Conservation (phyloP, 139 green algal species). For the Picochlorum costavermella region DNA sequence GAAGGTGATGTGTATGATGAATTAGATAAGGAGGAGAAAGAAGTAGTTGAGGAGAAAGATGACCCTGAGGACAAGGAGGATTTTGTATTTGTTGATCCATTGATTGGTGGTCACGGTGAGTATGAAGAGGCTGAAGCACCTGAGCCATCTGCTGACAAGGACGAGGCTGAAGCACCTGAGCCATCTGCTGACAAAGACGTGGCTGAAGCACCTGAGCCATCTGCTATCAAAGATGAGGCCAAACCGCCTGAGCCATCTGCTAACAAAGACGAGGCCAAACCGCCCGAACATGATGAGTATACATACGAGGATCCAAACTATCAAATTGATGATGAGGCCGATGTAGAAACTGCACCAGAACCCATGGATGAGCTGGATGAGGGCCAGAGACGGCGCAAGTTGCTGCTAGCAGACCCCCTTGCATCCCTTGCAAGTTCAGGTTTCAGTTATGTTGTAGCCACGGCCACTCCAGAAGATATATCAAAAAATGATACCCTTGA, state of each 20-base stretch:
- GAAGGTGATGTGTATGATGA: neutral
- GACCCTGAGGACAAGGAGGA: neutral
- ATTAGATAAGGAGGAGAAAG: neutral
- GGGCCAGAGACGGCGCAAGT: neutral
- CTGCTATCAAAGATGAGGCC: neutral
- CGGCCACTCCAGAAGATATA: conserved; percentile 11
- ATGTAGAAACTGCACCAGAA: no score
- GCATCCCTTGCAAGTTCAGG: conserved; percentile 18
- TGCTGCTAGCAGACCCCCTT: conserved; percentile 15
- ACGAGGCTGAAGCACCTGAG: neutral
- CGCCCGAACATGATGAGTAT: no score
- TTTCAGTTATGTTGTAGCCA: conserved; percentile 24
- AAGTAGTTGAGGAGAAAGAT: neutral
- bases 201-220: neutral
- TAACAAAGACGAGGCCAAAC: no score
- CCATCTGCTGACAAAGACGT: neutral
- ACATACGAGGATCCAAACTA: no score
- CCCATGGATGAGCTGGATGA: neutral
- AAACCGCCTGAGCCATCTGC: no score
- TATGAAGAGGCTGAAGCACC: neutral
- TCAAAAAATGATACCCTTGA: neutral
- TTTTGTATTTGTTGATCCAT: neutral
- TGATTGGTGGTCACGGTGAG: neutral
- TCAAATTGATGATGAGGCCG: no score
- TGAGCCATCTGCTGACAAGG: neutral